These are phyloP conservation scores for Lasiosphaeriaceae sp. DNA, from an alignment of 495 filamentous ascomycete species.

Conservation along the genomic window DNA sequence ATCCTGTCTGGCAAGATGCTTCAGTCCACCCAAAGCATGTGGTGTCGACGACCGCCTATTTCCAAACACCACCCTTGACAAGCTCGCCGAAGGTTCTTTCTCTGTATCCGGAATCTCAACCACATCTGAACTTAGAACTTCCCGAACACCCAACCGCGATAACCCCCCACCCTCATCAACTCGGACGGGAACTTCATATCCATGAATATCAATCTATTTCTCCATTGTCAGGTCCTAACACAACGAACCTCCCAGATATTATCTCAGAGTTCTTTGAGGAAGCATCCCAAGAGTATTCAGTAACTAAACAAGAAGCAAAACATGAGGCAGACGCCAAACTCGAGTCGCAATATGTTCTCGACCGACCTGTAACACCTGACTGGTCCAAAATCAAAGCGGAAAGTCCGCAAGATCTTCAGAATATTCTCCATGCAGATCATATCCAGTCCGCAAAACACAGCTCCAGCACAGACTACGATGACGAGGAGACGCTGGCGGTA, in stretches of 20 bases:
- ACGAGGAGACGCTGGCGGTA: conserved; percentile 1
- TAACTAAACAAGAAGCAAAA: too few relatives aligned
- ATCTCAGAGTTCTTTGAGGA: too few relatives aligned
- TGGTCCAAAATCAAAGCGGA: background rate
- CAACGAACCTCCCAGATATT: too few relatives aligned
- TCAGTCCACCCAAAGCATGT: background rate
- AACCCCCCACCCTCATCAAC: too few relatives aligned
- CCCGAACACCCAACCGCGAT: too few relatives aligned
- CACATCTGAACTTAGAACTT: background rate
- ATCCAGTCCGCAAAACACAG: background rate
- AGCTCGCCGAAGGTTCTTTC: background rate
- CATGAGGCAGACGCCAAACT: too few relatives aligned
- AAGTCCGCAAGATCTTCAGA: background rate
- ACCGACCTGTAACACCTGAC: background rate
- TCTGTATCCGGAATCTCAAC: background rate
- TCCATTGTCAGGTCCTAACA: too few relatives aligned
- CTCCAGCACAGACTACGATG: background rate
- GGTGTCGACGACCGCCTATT: background rate
- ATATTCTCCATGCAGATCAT: background rate
- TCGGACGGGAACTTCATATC: too few relatives aligned
- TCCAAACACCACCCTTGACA: background rate
- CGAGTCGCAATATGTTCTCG: background rate
- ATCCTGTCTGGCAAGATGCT: background rate
- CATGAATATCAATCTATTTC: too few relatives aligned
- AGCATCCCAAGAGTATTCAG: too few relatives aligned